Evolutionary conservation across 352 stramenopile genomes (phyloP).

Genomic region (Phytophthora pini): DNA sequence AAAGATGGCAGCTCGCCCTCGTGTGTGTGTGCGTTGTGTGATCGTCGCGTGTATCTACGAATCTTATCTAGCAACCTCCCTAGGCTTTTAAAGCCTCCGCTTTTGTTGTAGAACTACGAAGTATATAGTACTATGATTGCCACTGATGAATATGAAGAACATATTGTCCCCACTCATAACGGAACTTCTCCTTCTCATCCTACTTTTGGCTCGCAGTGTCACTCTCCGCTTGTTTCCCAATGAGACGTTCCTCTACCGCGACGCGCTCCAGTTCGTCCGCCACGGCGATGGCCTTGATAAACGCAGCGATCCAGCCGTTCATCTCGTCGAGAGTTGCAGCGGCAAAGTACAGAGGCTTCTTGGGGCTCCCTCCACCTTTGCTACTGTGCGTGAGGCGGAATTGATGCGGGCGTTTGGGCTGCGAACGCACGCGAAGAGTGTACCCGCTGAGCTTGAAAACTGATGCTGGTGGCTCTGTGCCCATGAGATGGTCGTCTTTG

Average conservation of each 20-base stretch:
- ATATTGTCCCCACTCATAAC: constrained; percentile 23
- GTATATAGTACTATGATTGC: constrained; percentile 53
- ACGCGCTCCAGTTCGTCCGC: constrained; percentile 58
- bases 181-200: not conserved
- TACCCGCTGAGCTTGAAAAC: constrained; percentile 81
- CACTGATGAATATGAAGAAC: constrained; percentile 42
- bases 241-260: constrained; percentile 12
- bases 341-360: constrained; percentile 67
- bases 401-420: constrained; percentile 72
- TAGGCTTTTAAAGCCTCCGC: constrained; percentile 16
- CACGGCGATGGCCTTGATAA: constrained; percentile 70
- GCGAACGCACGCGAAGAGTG: constrained; percentile 65
- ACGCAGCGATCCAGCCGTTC: constrained; percentile 67
- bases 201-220: constrained; percentile 6
- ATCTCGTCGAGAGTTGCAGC: constrained; percentile 69
- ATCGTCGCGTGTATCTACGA: constrained; percentile 42
- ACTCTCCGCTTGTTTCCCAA: constrained; percentile 16
- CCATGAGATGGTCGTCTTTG: constrained; percentile 47
- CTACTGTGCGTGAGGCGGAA: constrained; percentile 61
- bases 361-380: constrained; percentile 33
- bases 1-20: constrained; percentile 16
- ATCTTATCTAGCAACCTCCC: constrained; percentile 23
- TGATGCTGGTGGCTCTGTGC: constrained; percentile 52
- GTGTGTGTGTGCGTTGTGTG: constrained; percentile 26
- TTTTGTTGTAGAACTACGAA: constrained; percentile 63